phyloP scores from a whole-genome alignment of 805 yeast species.

The Saturnispora quitensis region DNA sequence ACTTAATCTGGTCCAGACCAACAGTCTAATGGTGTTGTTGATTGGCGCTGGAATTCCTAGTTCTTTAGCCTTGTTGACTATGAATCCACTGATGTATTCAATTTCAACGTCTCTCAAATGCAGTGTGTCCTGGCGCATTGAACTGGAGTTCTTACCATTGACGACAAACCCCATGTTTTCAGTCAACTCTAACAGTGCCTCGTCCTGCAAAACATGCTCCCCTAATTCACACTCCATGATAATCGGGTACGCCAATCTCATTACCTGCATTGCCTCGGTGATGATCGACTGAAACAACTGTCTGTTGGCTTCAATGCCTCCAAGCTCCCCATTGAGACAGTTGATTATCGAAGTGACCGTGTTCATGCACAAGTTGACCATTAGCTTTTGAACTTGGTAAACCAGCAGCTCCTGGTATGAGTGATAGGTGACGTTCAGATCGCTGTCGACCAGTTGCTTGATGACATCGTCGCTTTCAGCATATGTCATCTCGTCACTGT shows the following conservation, averaged over 20 bases:
- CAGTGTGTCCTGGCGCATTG: constrained; percentile 63
- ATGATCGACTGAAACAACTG: constrained; percentile 34
- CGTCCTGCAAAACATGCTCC: constrained; percentile 24
- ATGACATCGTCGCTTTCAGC: constrained; percentile 12
- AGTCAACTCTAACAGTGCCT: constrained; percentile 27
- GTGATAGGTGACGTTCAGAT: constrained; percentile 25
- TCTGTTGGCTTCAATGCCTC: constrained; percentile 29
- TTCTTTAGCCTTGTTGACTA: constrained; percentile 45
- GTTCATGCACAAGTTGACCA: constrained; percentile 77
- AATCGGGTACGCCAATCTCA: constrained; percentile 26
- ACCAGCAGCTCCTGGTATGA: constrained; percentile 40
- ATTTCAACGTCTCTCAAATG: constrained; percentile 60
- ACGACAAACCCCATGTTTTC: constrained; percentile 21
- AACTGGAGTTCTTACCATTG: constrained; percentile 47
- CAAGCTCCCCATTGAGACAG: constrained; percentile 69
- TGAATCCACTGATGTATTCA: constrained; percentile 75
- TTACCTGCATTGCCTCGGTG: constrained; percentile 35
- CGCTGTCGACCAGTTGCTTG: constrained; percentile 19
- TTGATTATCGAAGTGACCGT: constrained; percentile 72
- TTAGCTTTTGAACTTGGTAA: constrained; percentile 62
- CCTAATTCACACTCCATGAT: constrained; percentile 28
- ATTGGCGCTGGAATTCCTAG: constrained; percentile 36
- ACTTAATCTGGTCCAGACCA: constrained; percentile 1
- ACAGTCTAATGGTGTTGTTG: constrained; percentile 34
- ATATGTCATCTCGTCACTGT: neutral